Evolutionary conservation across 2,329 filamentous ascomycete genomes (phyloP).

Genomic region (Talaromyces atroroseus): DNA sequence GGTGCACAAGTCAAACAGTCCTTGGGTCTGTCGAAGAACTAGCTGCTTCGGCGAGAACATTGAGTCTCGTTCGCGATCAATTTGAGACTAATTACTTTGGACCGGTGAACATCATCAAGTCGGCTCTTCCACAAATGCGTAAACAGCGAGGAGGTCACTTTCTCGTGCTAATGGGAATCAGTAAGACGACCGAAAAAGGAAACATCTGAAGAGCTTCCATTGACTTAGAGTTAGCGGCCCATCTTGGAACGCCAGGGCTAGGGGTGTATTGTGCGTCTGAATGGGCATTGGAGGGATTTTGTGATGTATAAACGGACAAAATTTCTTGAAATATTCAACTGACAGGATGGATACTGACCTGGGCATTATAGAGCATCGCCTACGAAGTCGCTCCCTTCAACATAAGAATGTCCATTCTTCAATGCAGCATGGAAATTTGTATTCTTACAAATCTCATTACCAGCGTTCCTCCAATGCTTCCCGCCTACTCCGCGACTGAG

Average conservation of each 20-base stretch:
- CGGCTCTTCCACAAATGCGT: conserved; percentile 72
- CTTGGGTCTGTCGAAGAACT: conserved; percentile 90
- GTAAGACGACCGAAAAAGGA: conserved; percentile 27
- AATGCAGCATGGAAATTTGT: conserved; percentile 89
- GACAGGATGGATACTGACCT: not conserved
- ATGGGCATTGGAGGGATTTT: conserved; percentile 94
- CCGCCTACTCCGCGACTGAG: conserved; percentile 60
- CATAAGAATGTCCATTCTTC: conserved; percentile 90
- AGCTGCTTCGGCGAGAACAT: conserved; percentile 63
- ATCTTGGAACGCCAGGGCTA: conserved; percentile 87
- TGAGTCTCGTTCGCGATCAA: conserved; percentile 78
- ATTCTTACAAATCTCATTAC: conserved; percentile 81
- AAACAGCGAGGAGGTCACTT: conserved; percentile 81
- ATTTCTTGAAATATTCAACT: not conserved
- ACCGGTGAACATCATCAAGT: conserved; percentile 92
- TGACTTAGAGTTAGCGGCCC: conserved; percentile 52
- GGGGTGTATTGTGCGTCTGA: conserved; percentile 87
- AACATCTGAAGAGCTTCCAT: not conserved
- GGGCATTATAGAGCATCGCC: conserved; percentile 57
- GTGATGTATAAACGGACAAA: conserved; percentile 55
- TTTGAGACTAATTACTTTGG: conserved; percentile 95
- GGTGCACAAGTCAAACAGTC: conserved; percentile 82
- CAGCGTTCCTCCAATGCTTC: conserved; percentile 69
- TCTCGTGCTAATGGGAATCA: conserved; percentile 81
- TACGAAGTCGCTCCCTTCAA: conserved; percentile 98